Evolutionary conservation across 257 asterid species (phyloP).

Genomic region (Capsicum rhomboideum): DNA sequence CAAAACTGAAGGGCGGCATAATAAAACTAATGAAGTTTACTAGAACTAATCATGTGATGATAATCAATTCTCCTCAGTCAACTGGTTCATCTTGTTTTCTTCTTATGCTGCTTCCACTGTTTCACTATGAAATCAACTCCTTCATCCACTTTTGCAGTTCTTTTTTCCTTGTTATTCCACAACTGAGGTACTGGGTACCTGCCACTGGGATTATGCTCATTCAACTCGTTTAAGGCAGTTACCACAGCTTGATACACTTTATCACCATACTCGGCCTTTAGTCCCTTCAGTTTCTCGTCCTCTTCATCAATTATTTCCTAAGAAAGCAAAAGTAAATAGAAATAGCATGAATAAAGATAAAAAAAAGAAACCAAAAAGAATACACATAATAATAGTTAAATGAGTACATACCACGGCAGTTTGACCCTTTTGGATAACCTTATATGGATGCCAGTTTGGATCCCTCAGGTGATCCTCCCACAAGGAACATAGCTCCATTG

Average conservation of each 20-base stretch:
- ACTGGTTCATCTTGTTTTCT: neutral
- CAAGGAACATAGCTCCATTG: slow-evolving; percentile 4
- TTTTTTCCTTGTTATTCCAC: slow-evolving; percentile 12
- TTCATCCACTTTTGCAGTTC: slow-evolving; percentile 14
- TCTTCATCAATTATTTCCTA: slow-evolving; percentile 17
- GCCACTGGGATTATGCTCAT: slow-evolving; percentile 26
- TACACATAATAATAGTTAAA: neutral
- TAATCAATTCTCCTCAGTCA: neutral
- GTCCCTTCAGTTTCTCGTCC: slow-evolving; percentile 12
- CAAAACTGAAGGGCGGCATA: neutral
- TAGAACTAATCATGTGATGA: no score
- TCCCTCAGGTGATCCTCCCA: slow-evolving; percentile 14
- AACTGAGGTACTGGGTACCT: slow-evolving; percentile 9
- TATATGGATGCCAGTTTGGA: slow-evolving; percentile 20
- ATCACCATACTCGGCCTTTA: slow-evolving; percentile 10
- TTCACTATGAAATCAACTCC: neutral
- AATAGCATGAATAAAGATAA: neutral
- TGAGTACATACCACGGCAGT: neutral
- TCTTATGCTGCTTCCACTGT: slow-evolving; percentile 4
- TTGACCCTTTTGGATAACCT: slow-evolving; percentile 1
- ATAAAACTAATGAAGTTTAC: slow-evolving; percentile 1
- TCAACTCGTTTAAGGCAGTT: slow-evolving; percentile 15
- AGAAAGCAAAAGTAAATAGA: neutral
- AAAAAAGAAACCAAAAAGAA: neutral
- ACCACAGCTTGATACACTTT: slow-evolving; percentile 14